A percentile compares a stretch with the other conserved stretches of the same genome.
Conservation (phyloP, 148 eudicot genomes). For the Dysphania ambrosioides region DNA sequence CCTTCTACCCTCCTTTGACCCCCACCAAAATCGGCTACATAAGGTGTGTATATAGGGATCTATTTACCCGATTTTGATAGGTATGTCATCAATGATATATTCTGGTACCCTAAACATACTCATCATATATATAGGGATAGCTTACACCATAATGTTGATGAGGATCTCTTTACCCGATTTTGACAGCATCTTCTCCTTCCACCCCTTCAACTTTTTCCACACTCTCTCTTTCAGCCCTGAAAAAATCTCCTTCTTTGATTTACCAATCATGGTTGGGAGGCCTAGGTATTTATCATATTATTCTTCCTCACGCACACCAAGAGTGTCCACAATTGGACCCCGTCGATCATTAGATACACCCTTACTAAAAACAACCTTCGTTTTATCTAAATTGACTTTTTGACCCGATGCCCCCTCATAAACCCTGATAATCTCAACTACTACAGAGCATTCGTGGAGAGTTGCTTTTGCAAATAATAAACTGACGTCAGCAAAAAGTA, state of each 20-base stretch:
- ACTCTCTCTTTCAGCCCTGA: background rate
- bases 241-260: background rate
- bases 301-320: background rate
- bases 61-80: no score
- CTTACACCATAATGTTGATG: background rate
- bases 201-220: background rate
- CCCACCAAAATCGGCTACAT: conserved; percentile 11
- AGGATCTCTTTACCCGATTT: background rate
- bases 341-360: background rate
- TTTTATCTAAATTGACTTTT: background rate
- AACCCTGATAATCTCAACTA: no score
- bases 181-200: background rate
- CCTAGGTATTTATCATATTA: background rate
- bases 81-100: background rate
- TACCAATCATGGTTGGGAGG: background rate
- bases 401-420: conserved; percentile 1
- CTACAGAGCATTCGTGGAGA: no score
- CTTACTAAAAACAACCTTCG: background rate
- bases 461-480: no score
- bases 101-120: background rate
- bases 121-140: background rate
- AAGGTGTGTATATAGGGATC: no score
- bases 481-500: no score
- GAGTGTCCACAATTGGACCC: background rate
- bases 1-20: background rate